Percentiles rank a stretch among this genome's conserved stretches.
Conservation (phyloP, 2,329 filamentous ascomycete species). For the Aureobasidium sp. region DNA sequence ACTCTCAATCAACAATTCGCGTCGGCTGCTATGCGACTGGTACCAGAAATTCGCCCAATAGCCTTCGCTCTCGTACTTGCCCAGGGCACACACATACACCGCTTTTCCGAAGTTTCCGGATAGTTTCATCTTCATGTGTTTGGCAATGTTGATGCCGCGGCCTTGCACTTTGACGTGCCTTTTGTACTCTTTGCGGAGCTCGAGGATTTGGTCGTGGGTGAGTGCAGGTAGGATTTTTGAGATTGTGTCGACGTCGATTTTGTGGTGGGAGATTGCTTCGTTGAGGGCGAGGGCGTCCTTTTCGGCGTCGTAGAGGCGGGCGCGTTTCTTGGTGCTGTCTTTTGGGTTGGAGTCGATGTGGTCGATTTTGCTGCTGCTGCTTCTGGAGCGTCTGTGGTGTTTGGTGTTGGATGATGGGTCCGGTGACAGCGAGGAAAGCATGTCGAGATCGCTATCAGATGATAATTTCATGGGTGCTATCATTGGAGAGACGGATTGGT, state of each 20-base stretch:
- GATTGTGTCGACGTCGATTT: constrained; percentile 60
- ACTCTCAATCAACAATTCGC: constrained; percentile 86
- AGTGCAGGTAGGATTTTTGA: constrained; percentile 79
- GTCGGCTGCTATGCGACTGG: constrained; percentile 73
- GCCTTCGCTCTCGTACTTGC: constrained; percentile 84
- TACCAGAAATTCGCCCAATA: constrained; percentile 99
- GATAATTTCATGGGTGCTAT: constrained; percentile 58
- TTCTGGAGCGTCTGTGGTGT: constrained; percentile 5
- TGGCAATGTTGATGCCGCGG: constrained; percentile 76
- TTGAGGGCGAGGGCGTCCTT: constrained; percentile 72
- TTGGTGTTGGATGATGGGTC: neutral
- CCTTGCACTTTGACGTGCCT: constrained; percentile 74
- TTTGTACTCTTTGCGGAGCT: constrained; percentile 86
- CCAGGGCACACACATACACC: constrained; percentile 82
- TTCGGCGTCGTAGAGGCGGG: constrained; percentile 73
- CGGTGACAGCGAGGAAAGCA: constrained; percentile 5
- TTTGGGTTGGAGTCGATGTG: neutral
- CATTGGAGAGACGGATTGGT: constrained; percentile 92
- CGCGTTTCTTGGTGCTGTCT: constrained; percentile 51
- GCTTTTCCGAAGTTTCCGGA: constrained; percentile 78
- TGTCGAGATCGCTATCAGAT: constrained; percentile 18
- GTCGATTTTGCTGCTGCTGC: neutral
- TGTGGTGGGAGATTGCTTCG: constrained; percentile 61
- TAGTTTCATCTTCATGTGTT: constrained; percentile 78
- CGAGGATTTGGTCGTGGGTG: constrained; percentile 79